Percentiles rank a stretch among this genome's conserved stretches.
phyloP scores from a whole-genome alignment of 306 rosid genomes.

The Rubus idaeus region DNA sequence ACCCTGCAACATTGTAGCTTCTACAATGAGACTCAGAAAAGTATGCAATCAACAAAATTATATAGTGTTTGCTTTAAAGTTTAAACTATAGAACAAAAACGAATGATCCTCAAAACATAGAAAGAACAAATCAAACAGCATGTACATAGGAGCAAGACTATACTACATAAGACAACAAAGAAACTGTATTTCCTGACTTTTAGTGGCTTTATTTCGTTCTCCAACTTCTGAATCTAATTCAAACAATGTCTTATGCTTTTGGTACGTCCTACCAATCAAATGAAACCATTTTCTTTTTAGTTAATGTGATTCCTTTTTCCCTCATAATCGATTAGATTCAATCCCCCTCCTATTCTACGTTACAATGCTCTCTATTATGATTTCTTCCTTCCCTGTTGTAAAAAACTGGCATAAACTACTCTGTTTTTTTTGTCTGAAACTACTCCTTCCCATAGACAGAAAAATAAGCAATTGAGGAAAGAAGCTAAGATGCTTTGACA shows the following conservation, averaged over 20 bases:
- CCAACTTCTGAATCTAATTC: neutral
- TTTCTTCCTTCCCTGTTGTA: neutral
- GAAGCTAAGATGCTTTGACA: slow-evolving; percentile 23
- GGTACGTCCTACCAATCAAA: neutral
- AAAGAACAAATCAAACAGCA: neutral
- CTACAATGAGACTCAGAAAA: slow-evolving; percentile 14
- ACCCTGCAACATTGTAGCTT: slow-evolving; percentile 57
- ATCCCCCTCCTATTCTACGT: neutral
- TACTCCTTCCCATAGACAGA: slow-evolving; percentile 2
- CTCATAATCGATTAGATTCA: neutral
- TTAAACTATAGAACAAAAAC: neutral
- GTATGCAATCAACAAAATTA: neutral
- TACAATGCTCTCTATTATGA: neutral
- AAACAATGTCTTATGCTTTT: neutral
- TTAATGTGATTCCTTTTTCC: neutral
- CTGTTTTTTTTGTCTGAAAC: neutral
- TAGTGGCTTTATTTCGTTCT: neutral
- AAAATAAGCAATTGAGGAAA: slow-evolving; percentile 18
- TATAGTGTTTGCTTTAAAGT: neutral
- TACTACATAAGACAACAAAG: neutral
- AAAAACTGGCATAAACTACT: neutral
- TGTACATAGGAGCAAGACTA: neutral
- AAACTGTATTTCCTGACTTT: neutral
- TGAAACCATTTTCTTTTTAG: neutral
- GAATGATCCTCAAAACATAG: neutral